These are phyloP conservation scores for Colletotrichum sp. DNA, from an alignment of 2,329 filamentous ascomycete species.

Conservation along the genomic window DNA sequence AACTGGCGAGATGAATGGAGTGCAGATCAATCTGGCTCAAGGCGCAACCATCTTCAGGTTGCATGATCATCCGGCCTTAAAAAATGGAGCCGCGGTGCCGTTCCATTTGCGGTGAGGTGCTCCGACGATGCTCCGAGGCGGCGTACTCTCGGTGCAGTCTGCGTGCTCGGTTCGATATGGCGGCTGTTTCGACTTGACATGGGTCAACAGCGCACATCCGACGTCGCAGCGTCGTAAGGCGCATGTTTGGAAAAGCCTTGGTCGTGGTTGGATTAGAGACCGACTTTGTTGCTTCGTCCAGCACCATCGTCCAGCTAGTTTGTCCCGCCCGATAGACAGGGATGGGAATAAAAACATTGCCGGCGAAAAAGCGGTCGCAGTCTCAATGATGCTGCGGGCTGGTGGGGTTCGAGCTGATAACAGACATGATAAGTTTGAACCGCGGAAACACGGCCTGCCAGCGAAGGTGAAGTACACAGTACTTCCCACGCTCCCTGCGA, in stretches of 20 bases:
- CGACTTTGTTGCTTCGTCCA: neutral
- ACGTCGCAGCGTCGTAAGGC: neutral
- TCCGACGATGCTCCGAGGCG: slow-evolving; percentile 10
- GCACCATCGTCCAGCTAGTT: neutral
- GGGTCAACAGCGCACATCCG: neutral
- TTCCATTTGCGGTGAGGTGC: neutral
- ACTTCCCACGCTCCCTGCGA: neutral
- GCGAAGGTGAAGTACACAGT: neutral
- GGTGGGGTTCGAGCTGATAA: neutral
- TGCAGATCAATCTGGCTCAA: slow-evolving; percentile 8
- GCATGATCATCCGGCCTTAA: slow-evolving; percentile 17
- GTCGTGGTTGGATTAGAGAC: neutral
- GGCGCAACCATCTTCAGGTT: slow-evolving; percentile 1
- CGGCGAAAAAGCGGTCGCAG: neutral
- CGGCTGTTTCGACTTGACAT: neutral
- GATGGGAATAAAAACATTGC: neutral
- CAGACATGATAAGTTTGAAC: slow-evolving; percentile 9
- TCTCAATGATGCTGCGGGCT: slow-evolving; percentile 1
- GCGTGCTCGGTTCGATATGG: neutral
- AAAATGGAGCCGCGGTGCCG: slow-evolving; percentile 12
- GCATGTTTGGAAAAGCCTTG: neutral
- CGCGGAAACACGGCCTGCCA: neutral
- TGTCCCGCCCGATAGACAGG: neutral
- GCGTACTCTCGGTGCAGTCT: neutral
- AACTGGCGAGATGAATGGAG: neutral